Conservation (phyloP, 306 rosid species). For the Carpinus fangiana region DNA sequence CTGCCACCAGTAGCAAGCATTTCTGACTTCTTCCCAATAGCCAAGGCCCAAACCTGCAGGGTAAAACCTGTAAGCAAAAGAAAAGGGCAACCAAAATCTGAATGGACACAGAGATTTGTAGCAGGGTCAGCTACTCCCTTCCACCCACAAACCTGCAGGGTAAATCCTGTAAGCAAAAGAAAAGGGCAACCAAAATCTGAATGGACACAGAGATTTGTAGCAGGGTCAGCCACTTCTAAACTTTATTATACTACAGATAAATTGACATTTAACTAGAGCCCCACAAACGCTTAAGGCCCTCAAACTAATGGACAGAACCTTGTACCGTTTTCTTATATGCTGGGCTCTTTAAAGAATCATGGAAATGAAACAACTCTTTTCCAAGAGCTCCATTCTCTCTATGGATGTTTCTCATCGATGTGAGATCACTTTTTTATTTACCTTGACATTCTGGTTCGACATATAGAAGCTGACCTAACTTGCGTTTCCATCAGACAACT, state of each 20-base stretch:
- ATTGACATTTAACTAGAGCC: too few species aligned
- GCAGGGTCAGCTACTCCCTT: too few species aligned
- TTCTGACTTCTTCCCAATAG: slow-evolving; percentile 88
- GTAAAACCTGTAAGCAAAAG: slow-evolving; percentile 28
- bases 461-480: background rate
- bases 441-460: background rate
- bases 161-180: slow-evolving; percentile 29
- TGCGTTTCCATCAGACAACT: background rate
- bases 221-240: too few species aligned
- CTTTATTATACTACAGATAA: background rate
- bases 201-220: too few species aligned
- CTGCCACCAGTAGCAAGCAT: slow-evolving; percentile 94
- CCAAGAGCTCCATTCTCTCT: background rate
- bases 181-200: slow-evolving; percentile 1
- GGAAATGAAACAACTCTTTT: background rate
- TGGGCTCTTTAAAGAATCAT: background rate
- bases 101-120: too few species aligned
- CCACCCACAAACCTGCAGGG: slow-evolving; percentile 59
- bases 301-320: background rate
- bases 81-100: slow-evolving; percentile 4
- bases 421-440: background rate
- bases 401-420: background rate
- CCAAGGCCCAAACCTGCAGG: slow-evolving; percentile 87
- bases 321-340: background rate
- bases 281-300: background rate